Percentiles rank a stretch among this genome's conserved stretches.
These are phyloP conservation scores for Acanthamoeba divionensis DNA, from an alignment of 208 protist genomes.

Conservation along the genomic window DNA sequence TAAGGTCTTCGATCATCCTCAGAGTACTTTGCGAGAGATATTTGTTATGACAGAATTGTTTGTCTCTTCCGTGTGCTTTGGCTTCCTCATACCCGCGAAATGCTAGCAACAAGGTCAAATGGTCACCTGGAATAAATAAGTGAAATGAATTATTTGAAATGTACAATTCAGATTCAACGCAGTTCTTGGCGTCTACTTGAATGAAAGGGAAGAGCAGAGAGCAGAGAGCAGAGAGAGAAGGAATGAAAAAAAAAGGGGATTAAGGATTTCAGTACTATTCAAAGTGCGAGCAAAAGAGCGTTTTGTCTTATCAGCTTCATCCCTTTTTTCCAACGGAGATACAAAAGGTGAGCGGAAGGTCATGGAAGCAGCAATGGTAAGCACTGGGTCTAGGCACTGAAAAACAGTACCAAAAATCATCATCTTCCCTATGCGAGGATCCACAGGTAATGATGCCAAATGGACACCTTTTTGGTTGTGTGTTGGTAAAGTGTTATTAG, in stretches of 20 bases:
- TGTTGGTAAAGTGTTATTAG: not conserved
- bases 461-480: constrained; percentile 25
- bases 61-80: constrained; percentile 64
- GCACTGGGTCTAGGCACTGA: constrained; percentile 92
- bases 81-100: constrained; percentile 83
- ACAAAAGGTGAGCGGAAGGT: constrained; percentile 65
- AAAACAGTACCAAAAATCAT: constrained; percentile 92
- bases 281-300: constrained; percentile 51
- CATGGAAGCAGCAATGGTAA: constrained; percentile 92
- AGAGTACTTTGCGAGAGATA: constrained; percentile 85
- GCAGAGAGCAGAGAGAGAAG: constrained; percentile 36
- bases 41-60: constrained; percentile 81
- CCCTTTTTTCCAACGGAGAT: constrained; percentile 86
- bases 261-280: not conserved
- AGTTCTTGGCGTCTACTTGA: no score
- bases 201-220: constrained; percentile 1
- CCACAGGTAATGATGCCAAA: constrained; percentile 63
- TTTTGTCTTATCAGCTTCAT: constrained; percentile 84
- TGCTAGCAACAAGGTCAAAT: constrained; percentile 86
- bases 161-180: no score
- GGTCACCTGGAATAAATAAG: no score
- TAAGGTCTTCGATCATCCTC: constrained; percentile 86
- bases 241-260: not conserved
- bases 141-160: no score
- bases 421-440: constrained; percentile 87